Evolutionary conservation across 2,329 filamentous ascomycete species (phyloP), one percentile per base, ranked within the genome.

Genomic region (Fusarium decemcellulare): DNA sequence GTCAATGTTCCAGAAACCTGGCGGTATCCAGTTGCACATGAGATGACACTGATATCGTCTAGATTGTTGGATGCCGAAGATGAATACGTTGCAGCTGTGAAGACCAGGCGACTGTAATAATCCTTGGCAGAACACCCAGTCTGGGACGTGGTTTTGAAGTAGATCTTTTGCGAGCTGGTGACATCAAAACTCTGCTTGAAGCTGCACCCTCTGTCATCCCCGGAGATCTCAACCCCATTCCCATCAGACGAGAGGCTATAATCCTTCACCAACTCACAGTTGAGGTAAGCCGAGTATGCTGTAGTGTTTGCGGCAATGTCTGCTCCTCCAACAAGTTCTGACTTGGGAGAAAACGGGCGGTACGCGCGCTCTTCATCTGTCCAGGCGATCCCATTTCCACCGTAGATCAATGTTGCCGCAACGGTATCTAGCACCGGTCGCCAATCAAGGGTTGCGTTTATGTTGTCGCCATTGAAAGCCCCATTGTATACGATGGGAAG

Each of bases 401-500:
- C 30, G 14, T 68, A 66, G 0, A 68, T 30, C 2, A 66, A 37
- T n/a, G 59, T 66, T 2, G 65, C 63, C 1, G 59, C 55, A 3
- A 57, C 53, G 5, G 52, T 61, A 29, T 68, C 56, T n/a, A 66
- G 30, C n/a, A 66, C 51, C 16, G 65, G 65, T 29, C 59, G 59
- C 65, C 65, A 68, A 32, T 68, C 65, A 3, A 68, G 14, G 6
- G 51, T 54, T 10, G 55, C 40, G 16, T 63, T 51, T 29, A 68
- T 42, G 11, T 43, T 59, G 10, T 60, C 18, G 11, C 15, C 27
- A 6, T 59, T 44, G 48, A 47, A 66, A 7, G 23, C 36, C 32
- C 37, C 18, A 11, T 63, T 66, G 27, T 63, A 66, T 4, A 27
- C 18, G 15, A 68, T 15, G 2, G 51, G 39, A n/a, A 66, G 16